Evolutionary conservation across 768 basidiomycete genomes (phyloP).

Genomic region (Pulveroboletus frians): DNA sequence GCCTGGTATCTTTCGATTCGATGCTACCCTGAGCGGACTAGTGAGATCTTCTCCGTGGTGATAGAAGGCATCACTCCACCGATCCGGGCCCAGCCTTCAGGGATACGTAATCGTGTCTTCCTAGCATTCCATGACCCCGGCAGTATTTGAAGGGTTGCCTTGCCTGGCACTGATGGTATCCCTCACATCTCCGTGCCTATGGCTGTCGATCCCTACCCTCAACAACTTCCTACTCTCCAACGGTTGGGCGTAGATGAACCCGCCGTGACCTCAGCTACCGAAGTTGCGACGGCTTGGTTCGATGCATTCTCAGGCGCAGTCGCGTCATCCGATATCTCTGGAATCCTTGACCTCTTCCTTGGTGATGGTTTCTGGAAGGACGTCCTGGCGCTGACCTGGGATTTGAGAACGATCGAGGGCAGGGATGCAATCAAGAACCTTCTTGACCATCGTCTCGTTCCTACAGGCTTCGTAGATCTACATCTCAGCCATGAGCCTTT

Average conservation of each 20-base stretch:
- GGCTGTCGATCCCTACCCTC: conserved; percentile 19
- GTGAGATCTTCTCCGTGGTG: background rate
- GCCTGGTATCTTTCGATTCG: background rate
- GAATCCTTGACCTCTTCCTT: conserved; percentile 26
- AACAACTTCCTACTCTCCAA: conserved; percentile 29
- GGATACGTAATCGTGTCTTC: too few relatives aligned
- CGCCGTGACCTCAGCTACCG: conserved; percentile 13
- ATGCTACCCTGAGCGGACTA: too few relatives aligned
- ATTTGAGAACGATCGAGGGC: conserved; percentile 47
- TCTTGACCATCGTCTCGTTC: conserved; percentile 35
- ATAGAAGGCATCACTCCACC: background rate
- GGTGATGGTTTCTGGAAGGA: conserved; percentile 47
- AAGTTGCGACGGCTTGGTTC: conserved; percentile 25
- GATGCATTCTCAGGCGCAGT: conserved; percentile 21
- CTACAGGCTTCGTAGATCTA: conserved; percentile 17
- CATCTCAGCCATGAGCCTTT: conserved; percentile 22
- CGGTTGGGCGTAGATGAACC: conserved; percentile 23
- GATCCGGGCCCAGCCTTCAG: too few relatives aligned
- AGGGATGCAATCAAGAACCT: conserved; percentile 34
- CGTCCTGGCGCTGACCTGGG: conserved; percentile 48
- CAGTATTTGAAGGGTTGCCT: background rate
- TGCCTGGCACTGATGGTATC: background rate
- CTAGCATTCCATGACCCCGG: background rate
- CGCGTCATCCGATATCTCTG: conserved; percentile 9
- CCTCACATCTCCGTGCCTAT: conserved; percentile 2